Evolutionary conservation across 2,329 filamentous ascomycete genomes (phyloP).

Genomic region (Fusarium ramigenum): DNA sequence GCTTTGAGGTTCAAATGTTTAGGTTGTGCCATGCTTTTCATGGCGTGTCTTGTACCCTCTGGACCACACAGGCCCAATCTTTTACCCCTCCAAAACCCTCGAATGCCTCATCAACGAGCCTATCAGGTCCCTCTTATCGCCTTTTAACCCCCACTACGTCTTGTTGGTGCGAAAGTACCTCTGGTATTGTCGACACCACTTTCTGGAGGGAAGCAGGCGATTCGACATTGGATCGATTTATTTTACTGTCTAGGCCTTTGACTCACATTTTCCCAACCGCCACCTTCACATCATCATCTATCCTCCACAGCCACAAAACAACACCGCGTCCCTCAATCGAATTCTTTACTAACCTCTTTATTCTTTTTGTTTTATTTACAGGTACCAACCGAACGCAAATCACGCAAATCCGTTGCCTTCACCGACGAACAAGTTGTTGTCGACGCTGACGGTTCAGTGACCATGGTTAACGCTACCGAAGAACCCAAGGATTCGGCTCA

Average conservation of each 20-base stretch:
- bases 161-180: conserved; percentile 34
- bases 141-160: conserved; percentile 20
- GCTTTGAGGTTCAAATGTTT: conserved; percentile 19
- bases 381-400: conserved; percentile 66
- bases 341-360: conserved; percentile 23
- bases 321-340: conserved; percentile 11
- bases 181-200: conserved; percentile 34
- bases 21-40: conserved; percentile 10
- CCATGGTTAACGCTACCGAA: conserved; percentile 75
- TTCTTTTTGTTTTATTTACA: conserved; percentile 33
- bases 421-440: conserved; percentile 88
- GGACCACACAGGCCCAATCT: conserved; percentile 25
- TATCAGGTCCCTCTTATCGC: conserved; percentile 23
- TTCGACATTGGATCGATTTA: conserved; percentile 32
- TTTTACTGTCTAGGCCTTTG: conserved; percentile 33
- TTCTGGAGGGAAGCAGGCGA: conserved; percentile 24
- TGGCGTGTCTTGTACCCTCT: conserved; percentile 16
- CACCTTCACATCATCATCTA: conserved; percentile 31
- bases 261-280: conserved; percentile 44
- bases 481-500: conserved; percentile 83
- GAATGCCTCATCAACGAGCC: conserved; percentile 27
- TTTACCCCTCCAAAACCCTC: conserved; percentile 40
- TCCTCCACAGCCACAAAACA: background rate
- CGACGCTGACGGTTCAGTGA: conserved; percentile 88
- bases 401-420: conserved; percentile 94